These are phyloP conservation scores for Plasmodium chabaudi DNA, from an alignment of 169 alveolate species.

Conservation along the genomic window DNA sequence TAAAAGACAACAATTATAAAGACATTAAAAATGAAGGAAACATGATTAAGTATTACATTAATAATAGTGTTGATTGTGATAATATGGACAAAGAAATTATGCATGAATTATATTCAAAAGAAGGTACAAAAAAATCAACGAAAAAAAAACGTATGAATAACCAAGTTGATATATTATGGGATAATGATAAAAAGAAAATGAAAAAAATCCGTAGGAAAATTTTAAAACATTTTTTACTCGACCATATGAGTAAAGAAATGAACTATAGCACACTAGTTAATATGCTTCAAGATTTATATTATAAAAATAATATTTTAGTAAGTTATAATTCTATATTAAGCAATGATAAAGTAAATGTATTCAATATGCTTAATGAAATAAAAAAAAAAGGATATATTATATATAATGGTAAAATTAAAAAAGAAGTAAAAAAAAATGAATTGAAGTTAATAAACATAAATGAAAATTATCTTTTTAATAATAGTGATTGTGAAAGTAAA, in stretches of 20 bases:
- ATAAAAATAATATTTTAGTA: conserved; percentile 22
- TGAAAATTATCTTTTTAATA: conserved; percentile 37
- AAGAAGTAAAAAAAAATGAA: conserved; percentile 30
- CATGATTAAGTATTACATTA: not conserved
- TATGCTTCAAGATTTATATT: conserved; percentile 22
- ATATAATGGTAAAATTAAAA: conserved; percentile 48
- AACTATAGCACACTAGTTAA: conserved; percentile 16
- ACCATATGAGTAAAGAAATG: conserved; percentile 31
- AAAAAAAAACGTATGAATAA: not conserved
- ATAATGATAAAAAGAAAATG: not conserved
- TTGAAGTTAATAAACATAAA: conserved; percentile 39
- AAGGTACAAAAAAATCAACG: not conserved
- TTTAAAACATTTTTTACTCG: not conserved
- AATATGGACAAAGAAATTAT: conserved; percentile 26
- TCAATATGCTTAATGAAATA: conserved; percentile 3
- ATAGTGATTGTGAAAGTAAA: not conserved
- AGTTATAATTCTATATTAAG: conserved; percentile 22
- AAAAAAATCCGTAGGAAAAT: no score
- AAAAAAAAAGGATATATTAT: conserved; percentile 54
- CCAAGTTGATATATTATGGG: not conserved
- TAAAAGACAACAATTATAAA: not conserved
- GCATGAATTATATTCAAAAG: conserved; percentile 13
- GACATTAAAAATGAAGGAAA: not conserved
- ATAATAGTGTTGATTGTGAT: not conserved
- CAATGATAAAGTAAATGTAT: conserved; percentile 12